These are phyloP conservation scores for Aquilaria sinensis DNA, from an alignment of 345 rosid genomes.

Conservation along the genomic window DNA sequence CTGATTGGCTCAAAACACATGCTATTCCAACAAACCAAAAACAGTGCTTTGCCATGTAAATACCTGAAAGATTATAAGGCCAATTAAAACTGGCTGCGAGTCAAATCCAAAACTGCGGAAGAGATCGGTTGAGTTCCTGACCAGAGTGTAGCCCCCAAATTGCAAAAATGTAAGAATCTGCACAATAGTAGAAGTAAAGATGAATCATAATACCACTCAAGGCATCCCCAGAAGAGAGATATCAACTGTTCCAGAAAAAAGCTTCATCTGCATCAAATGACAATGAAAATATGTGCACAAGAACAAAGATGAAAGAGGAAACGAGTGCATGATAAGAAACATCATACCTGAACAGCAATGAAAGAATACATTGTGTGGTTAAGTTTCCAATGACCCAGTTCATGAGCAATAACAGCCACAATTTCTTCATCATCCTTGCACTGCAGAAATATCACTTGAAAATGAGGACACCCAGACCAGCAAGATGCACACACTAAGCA, in stretches of 20 bases:
- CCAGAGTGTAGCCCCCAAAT: constrained; percentile 97
- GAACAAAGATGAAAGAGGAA: not conserved
- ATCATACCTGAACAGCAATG: constrained; percentile 78
- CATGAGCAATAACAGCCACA: constrained; percentile 97
- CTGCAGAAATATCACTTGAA: constrained; percentile 33
- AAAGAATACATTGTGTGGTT: constrained; percentile 92
- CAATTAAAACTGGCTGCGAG: constrained; percentile 86
- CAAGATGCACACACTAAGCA: constrained; percentile 1
- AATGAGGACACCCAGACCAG: not conserved
- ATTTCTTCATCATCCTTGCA: constrained; percentile 91
- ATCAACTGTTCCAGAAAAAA: too few species aligned
- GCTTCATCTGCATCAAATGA: not conserved
- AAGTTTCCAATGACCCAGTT: constrained; percentile 99
- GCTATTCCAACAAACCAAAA: not conserved
- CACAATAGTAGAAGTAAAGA: constrained; percentile 10
- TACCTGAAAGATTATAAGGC: constrained; percentile 98
- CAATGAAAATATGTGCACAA: not conserved
- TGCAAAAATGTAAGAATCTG: constrained; percentile 91
- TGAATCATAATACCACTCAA: not conserved
- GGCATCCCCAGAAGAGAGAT: too few species aligned
- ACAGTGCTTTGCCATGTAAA: not conserved
- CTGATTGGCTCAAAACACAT: not conserved
- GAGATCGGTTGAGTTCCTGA: constrained; percentile 92
- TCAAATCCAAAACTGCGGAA: constrained; percentile 96
- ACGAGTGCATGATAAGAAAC: constrained; percentile 3